Evolutionary conservation across 495 filamentous ascomycete species (phyloP), one percentile per base, ranked within the genome.

Genomic region (Trichocladium uniseriatum): DNA sequence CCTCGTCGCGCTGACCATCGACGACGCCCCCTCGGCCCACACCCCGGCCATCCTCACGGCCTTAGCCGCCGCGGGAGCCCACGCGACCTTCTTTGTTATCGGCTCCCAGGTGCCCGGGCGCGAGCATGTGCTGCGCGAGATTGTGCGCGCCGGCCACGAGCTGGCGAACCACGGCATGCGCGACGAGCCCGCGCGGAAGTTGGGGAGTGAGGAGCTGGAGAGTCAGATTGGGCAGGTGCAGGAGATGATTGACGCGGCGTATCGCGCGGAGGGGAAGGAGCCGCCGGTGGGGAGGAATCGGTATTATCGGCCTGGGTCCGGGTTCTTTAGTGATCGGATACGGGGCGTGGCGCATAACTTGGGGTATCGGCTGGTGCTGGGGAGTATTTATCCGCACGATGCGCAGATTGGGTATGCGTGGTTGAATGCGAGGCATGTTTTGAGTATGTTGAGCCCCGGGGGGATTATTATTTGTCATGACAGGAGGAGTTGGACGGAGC

Each of bases 311-410:
- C 88, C 88, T 1, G 88, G 88, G 0, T 86, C 81, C 0, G 88
- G 88, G 15, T 82, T 90, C 58, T 92, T 90, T 59, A 84, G 77
- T 53, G 64, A 71, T 10, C 64, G 79, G 6, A 86, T 92, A 78
- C 68, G 81, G 9, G 64, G 63, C 16, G 57, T 81, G 8, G 63
- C 86, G 11, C 52, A 58, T 16, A 62, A 55, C 39, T 45, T 87
- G 38, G 80, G 80, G 0, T 87, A 85, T 60, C 59, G 71, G 36
- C 56, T 90, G 3, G 83, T 90, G 14, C 67, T 94, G 28, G 88
- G 88, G 13, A 82, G 79, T 61, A 82, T 92, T 27, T 94, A 90
- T 63, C 88, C 88, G 13, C 87, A 94, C 66, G 88, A 94, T 66
- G 77, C 88, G 39, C 86, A 90, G 69, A 79, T 94, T 29, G 65